Base-by-base conservation (phyloP, 2,329 filamentous ascomycete genomes). In the Mycocentrospora acerina region DNA sequence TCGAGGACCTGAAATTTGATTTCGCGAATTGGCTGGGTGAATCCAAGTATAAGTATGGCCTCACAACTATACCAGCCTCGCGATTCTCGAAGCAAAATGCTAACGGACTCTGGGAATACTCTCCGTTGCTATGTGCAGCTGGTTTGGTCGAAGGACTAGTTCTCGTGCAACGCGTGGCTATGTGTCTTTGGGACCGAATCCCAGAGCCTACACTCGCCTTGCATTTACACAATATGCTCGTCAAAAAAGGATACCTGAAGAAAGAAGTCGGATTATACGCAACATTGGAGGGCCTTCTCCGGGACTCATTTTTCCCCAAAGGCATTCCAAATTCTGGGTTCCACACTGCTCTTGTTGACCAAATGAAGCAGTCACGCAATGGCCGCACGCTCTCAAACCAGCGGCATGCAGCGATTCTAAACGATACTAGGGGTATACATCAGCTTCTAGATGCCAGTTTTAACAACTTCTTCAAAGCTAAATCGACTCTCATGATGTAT, bases 151-250 rank as follows among this genome's bases (percentile, higher is more conserved):
- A 78, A 44, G 70, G 56, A 2, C 61, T 78, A 0, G 67, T 73
- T 22, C 34, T 72, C 13, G 46, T 62, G 0, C 75, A 72, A 40
- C 44, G 48, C 2, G 32, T 56, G 7, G 48, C 53, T 18, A 57
- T 75, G 43, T 3, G 43, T 1, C 7, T 76, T 0, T 73, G 68
- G 67, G 72, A 76, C 8, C 38, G 30, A 3, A 52, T 71, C 1
- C 62, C 60, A 0, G 73, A 76, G 29, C 58, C 69, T 2, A 52
- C 68, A 0, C 44, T 69, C 15, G 29, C 71, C 4, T 39, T 76
- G 1, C 74, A 77, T 42, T 53, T 77, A 5, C 68, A 77, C 57
- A 74, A 76, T 51, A 72, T 75, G 67, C 64, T 77, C 2, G 62
- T 73, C 0, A 48, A 71, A 30, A 70, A 63, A 30, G 66, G 66